Evolutionary conservation across 75 land plant species (phyloP), one percentile per base, ranked within the genome.

Genomic region (Selaginella moellendorffii): DNA sequence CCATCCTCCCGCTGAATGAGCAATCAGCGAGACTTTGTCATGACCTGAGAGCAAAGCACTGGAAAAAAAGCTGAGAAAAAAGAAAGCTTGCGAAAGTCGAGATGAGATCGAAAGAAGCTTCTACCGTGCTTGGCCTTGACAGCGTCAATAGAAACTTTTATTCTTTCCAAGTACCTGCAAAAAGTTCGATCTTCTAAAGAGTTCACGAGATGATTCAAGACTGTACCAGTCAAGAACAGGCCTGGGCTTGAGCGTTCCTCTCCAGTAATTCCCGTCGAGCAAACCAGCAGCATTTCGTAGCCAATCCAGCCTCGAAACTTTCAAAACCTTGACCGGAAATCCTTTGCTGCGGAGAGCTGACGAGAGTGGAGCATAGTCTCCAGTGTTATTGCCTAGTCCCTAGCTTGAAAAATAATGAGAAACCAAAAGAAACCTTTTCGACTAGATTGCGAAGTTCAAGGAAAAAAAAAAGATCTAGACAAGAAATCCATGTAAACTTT

Each of bases 1-100:
- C 97, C 97, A 91, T 65, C 97, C 97, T 54, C 97, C 97, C 12
- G 93, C 93, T 51, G 97, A 91, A 68, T 91, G 97, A 19, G 84
- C 97, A 69, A 91, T 76, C 58, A 91, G 42, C 1, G 97, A 78
- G 65, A 91, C 62, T 54, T 68, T 80, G 24, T 67, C 71, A n/a
- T n/a, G n/a, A 68, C 80, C 87, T 77, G 52, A 68, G 58, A 36
- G 14, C 14, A 36, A 36, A 36, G 5, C 14, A 36, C 5, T 36
- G 5, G 14, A 36, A 36, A n/a, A n/a, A n/a, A n/a, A n/a, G n/a
- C n/a, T n/a, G n/a, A n/a, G n/a, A n/a, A n/a, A n/a, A n/a, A n/a
- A n/a, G n/a, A n/a, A n/a, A n/a, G n/a, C n/a, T n/a, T n/a, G n/a
- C n/a, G n/a, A n/a, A n/a, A n/a, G n/a, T n/a, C n/a, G n/a, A n/a